These are phyloP conservation scores for Linnemannia exigua DNA, from an alignment of 192 early-diverging fungal genomes.

Conservation along the genomic window DNA sequence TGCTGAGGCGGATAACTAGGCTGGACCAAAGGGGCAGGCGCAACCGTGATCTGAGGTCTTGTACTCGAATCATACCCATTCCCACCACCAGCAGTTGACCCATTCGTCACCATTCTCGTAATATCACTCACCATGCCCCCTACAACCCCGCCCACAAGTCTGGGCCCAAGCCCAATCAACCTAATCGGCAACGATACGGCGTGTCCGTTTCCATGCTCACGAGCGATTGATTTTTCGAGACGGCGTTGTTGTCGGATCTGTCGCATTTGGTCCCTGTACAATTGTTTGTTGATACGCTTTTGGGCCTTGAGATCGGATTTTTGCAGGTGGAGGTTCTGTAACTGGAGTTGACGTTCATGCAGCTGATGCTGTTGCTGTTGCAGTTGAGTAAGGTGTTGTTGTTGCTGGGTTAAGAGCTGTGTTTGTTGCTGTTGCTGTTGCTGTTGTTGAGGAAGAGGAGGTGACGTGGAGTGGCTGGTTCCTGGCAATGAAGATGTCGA, in stretches of 20 bases:
- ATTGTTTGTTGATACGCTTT: not conserved
- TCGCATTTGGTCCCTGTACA: constrained; percentile 14
- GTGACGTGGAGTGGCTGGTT: not conserved
- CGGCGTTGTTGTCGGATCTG: not conserved
- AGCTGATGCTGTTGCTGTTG: not conserved
- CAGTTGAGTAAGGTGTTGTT: not conserved
- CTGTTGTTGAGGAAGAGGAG: not conserved
- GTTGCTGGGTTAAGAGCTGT: constrained; percentile 2
- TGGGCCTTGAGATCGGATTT: not conserved
- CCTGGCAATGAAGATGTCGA: not conserved
- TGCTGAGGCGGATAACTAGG: not conserved
- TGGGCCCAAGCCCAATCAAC: not conserved
- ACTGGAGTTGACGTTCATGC: not conserved
- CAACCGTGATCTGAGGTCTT: not conserved
- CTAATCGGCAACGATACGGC: not conserved
- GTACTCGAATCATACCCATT: not conserved
- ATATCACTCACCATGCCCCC: not conserved
- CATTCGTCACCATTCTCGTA: not conserved
- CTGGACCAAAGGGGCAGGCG: constrained; percentile 12
- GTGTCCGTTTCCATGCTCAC: not conserved
- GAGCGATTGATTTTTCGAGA: not conserved
- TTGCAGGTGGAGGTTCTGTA: not conserved
- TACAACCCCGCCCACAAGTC: constrained; percentile 5
- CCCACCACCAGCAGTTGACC: not conserved
- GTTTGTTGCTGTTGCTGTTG: not conserved